Evolutionary conservation across 495 filamentous ascomycete genomes (phyloP).

Genomic region (Achaetomiella virescens): DNA sequence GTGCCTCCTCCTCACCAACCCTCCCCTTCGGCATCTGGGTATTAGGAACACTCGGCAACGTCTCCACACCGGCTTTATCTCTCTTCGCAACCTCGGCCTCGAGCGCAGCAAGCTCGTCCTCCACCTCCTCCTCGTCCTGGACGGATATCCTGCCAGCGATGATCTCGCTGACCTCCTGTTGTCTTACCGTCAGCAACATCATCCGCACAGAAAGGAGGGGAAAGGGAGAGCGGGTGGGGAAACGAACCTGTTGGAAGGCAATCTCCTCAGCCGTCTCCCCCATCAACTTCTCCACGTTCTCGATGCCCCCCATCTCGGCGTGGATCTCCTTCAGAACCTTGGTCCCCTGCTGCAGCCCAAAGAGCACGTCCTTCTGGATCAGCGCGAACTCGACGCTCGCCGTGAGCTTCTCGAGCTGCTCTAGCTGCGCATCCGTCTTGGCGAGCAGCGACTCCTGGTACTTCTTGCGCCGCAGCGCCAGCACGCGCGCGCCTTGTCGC

Average conservation of each 20-base stretch:
- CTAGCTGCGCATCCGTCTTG: slow-evolving; percentile 88
- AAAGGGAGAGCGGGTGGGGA: not conserved
- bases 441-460: slow-evolving; percentile 88
- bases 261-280: slow-evolving; percentile 83
- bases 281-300: slow-evolving; percentile 88
- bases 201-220: not conserved
- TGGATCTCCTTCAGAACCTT: slow-evolving; percentile 83
- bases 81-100: slow-evolving; percentile 52
- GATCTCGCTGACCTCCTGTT: slow-evolving; percentile 83
- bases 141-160: slow-evolving; percentile 77
- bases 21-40: slow-evolving; percentile 33
- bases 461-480: slow-evolving; percentile 90
- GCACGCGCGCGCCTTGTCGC: slow-evolving; percentile 76
- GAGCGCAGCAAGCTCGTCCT: slow-evolving; percentile 82
- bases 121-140: slow-evolving; percentile 95
- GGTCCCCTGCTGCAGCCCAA: slow-evolving; percentile 88
- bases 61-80: slow-evolving; percentile 1
- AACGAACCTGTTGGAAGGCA: slow-evolving; percentile 73
- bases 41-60: slow-evolving; percentile 56
- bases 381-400: slow-evolving; percentile 85
- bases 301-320: slow-evolving; percentile 91
- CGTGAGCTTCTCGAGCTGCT: slow-evolving; percentile 76
- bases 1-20: slow-evolving; percentile 19
- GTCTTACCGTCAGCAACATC: not conserved
- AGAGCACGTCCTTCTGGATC: slow-evolving; percentile 92